A percentile compares a stretch with the other conserved stretches of the same genome.
Conservation (phyloP, 805 yeast genomes). For the Cyberlindnera euphorbiiphila region DNA sequence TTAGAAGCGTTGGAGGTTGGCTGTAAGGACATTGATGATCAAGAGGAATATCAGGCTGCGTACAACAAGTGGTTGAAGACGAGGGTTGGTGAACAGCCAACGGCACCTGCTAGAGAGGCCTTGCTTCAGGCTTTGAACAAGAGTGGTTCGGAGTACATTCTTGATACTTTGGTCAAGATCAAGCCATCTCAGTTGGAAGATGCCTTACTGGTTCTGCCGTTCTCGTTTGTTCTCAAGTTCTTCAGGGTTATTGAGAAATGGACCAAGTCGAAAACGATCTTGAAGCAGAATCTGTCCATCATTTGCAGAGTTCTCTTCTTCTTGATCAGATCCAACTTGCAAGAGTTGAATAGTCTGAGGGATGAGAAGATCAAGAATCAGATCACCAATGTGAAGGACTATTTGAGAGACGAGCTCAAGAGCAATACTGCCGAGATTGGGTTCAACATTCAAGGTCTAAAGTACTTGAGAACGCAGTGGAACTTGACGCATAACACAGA, state of each 20-base stretch:
- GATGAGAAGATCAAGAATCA: constrained; percentile 62
- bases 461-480: constrained; percentile 75
- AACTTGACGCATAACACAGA: constrained; percentile 66
- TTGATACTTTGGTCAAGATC: constrained; percentile 66
- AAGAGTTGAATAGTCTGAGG: constrained; percentile 70
- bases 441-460: constrained; percentile 78
- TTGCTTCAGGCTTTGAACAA: constrained; percentile 70
- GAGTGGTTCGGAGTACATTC: constrained; percentile 73
- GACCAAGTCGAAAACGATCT: constrained; percentile 48
- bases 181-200: constrained; percentile 87
- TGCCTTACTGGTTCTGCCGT: constrained; percentile 86
- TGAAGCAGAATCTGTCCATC: constrained; percentile 51
- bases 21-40: constrained; percentile 58
- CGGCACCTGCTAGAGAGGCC: constrained; percentile 61
- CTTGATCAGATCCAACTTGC: constrained; percentile 66
- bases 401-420: constrained; percentile 54
- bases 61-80: constrained; percentile 38
- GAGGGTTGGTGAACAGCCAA: constrained; percentile 46
- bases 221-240: constrained; percentile 71
- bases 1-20: constrained; percentile 92
- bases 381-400: constrained; percentile 57
- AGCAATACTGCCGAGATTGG: constrained; percentile 62
- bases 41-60: constrained; percentile 47
- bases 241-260: constrained; percentile 73
- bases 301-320: constrained; percentile 77